These are phyloP conservation scores for Parathielavia appendiculata DNA, from an alignment of 495 filamentous ascomycete species.

Conservation along the genomic window DNA sequence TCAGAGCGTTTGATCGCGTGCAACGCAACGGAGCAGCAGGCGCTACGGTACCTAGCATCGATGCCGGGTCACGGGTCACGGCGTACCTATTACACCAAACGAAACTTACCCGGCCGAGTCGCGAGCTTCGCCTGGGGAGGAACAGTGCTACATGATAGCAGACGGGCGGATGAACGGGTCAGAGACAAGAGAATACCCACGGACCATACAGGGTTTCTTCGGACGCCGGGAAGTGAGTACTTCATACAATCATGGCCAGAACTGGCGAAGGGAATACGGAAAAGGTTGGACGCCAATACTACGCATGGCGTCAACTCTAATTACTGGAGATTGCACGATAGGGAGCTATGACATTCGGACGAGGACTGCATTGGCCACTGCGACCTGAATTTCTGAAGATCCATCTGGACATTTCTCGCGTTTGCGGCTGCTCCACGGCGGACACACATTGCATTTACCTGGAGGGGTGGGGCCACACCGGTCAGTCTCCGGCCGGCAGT, in stretches of 20 bases:
- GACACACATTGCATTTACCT: constrained; percentile 8
- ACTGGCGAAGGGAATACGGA: not conserved
- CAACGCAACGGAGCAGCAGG: not conserved
- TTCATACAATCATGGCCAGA: not conserved
- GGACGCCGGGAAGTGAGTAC: not conserved
- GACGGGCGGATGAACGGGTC: not conserved
- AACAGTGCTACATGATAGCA: constrained; percentile 7
- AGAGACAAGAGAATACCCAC: not conserved
- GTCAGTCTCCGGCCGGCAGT: not conserved
- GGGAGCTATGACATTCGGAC: not conserved
- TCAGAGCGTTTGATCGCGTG: constrained; percentile 46
- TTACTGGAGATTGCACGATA: not conserved
- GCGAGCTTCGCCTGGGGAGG: not conserved
- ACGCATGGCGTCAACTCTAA: not conserved
- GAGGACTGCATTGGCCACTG: constrained; percentile 3
- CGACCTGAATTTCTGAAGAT: not conserved
- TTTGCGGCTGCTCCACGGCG: not conserved
- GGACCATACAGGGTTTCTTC: not conserved
- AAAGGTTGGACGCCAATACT: not conserved
- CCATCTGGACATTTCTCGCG: constrained; percentile 2
- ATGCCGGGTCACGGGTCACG: not conserved
- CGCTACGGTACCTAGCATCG: not conserved
- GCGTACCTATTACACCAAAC: not conserved
- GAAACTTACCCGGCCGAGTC: constrained; percentile 11
- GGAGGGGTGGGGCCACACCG: not conserved